Percentiles rank a stretch among this genome's conserved stretches.
Evolutionary conservation across 805 yeast genomes (phyloP).

Genomic region (Kluyveromyces wickerhamii): DNA sequence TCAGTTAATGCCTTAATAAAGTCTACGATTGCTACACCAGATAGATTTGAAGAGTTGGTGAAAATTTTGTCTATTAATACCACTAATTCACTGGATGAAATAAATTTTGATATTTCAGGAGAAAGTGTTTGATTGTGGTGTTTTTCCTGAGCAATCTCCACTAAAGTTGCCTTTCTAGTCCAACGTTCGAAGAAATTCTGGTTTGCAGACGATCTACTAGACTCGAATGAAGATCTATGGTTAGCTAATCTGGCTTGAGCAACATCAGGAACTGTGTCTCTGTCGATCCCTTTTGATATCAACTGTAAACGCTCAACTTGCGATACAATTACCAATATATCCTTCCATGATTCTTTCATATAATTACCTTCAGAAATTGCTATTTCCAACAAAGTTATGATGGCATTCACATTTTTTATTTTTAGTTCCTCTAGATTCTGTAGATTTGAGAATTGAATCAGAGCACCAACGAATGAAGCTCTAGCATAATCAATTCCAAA

Average conservation of each 20-base stretch:
- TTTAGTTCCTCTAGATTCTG: constrained; percentile 72
- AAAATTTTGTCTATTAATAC: constrained; percentile 83
- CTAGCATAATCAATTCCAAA: constrained; percentile 81
- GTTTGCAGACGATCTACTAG: constrained; percentile 33
- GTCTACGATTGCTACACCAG: constrained; percentile 77
- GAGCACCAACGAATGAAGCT: constrained; percentile 81
- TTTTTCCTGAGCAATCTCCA: constrained; percentile 62
- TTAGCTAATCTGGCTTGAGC: constrained; percentile 63
- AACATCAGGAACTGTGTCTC: constrained; percentile 79
- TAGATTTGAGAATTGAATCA: constrained; percentile 78
- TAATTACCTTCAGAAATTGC: constrained; percentile 75
- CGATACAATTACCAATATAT: constrained; percentile 70
- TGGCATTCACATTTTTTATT: constrained; percentile 73
- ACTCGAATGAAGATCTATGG: constrained; percentile 44
- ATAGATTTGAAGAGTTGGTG: constrained; percentile 67
- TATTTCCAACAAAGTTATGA: constrained; percentile 61
- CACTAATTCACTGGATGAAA: constrained; percentile 60
- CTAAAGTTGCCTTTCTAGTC: constrained; percentile 45
- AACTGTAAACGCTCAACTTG: constrained; percentile 88
- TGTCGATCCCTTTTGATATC: constrained; percentile 79
- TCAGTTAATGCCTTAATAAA: constrained; percentile 83
- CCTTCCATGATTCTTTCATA: constrained; percentile 75
- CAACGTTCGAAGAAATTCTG: constrained; percentile 50
- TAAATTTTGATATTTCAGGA: constrained; percentile 46
- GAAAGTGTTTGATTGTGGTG: constrained; percentile 64